These are phyloP conservation scores for Mycena chlorophos DNA, from an alignment of 768 basidiomycete genomes.

Conservation along the genomic window DNA sequence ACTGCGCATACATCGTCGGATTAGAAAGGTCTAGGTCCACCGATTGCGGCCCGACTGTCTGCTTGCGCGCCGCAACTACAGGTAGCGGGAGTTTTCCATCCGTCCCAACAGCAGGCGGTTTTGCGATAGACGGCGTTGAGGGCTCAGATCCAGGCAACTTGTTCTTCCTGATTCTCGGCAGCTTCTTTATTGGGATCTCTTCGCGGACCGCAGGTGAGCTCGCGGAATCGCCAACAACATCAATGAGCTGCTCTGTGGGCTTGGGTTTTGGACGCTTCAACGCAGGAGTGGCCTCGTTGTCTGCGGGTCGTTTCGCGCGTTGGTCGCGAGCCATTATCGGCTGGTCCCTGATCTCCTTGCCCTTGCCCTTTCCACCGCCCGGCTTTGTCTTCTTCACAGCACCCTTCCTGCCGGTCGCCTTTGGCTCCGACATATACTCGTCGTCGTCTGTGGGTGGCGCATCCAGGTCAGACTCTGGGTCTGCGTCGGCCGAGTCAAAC, in stretches of 20 bases:
- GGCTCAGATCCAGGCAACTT: slow-evolving; percentile 37
- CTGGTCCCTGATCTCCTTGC: slow-evolving; percentile 37
- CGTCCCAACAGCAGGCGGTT: slow-evolving; percentile 27
- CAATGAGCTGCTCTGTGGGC: slow-evolving; percentile 36
- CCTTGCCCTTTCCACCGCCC: slow-evolving; percentile 30
- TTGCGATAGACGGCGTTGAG: slow-evolving; percentile 27
- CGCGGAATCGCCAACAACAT: slow-evolving; percentile 34
- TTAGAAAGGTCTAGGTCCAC: slow-evolving; percentile 67
- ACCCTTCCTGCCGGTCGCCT: slow-evolving; percentile 23
- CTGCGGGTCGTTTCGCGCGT: slow-evolving; percentile 30
- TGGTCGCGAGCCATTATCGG: slow-evolving; percentile 45
- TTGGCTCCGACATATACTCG: slow-evolving; percentile 24
- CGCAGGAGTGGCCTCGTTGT: slow-evolving; percentile 23
- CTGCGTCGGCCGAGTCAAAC: slow-evolving; percentile 14
- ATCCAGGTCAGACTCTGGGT: slow-evolving; percentile 20
- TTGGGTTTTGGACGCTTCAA: slow-evolving; percentile 32
- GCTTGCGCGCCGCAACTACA: slow-evolving; percentile 31
- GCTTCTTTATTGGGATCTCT: slow-evolving; percentile 57
- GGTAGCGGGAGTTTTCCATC: slow-evolving; percentile 27
- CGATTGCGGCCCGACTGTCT: slow-evolving; percentile 45
- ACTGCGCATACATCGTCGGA: slow-evolving; percentile 57
- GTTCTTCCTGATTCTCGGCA: slow-evolving; percentile 70
- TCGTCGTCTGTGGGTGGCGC: slow-evolving; percentile 22
- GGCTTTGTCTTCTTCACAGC: slow-evolving; percentile 29
- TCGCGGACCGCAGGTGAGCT: slow-evolving; percentile 28